Base-by-base conservation (phyloP, 306 rosid species). In the Begonia masoniana region DNA sequence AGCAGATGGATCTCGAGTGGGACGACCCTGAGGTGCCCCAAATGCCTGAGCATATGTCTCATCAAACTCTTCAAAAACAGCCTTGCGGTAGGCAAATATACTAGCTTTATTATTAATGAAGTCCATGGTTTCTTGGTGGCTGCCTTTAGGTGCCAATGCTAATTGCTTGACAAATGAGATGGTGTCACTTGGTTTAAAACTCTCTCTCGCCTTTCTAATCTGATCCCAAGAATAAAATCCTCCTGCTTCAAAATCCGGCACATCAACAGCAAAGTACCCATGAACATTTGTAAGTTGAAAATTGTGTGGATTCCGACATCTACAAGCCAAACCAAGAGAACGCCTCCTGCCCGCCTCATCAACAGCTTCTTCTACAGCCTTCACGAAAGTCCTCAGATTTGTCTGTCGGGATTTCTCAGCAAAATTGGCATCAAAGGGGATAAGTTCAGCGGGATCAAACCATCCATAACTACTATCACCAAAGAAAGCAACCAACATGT, bases 381-480 rank as follows among this genome's bases (percentile, higher is more conserved):
- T 92, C 24, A 69, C 6, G 35, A 92, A 86, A 8, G 60, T 76
- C 63, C 83, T 72, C 0, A 91, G 78, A 77, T 35, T 62, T 10
- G 68, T 71, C 71, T 86, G 96, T 61, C 55, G 74, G 6, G 99
- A 92, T 55, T 92, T 92, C 70, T 86, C 99, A 0, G 87, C 67
- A 7, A 65, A 92, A 71, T 86, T 71, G 0, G 62, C 41, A 49
- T 83, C 96, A 11, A 92, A 92, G 0, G 87, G 89, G 42, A 92
- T 74, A 10, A 92, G 83, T 55, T 92, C 95, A 1, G 75, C 88
- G 0, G 93, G 93, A 70, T 92, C 99, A 54, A 92, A 92, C 99
- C 99, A 92, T 0, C 99, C 99, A 17, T 92, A 92, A 61, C 99
- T 92, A 63, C 88, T 83, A 52, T 92, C 99, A 9, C 99, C 99